Base-by-base conservation (phyloP, 768 basidiomycete genomes). In the Mycena floridula region DNA sequence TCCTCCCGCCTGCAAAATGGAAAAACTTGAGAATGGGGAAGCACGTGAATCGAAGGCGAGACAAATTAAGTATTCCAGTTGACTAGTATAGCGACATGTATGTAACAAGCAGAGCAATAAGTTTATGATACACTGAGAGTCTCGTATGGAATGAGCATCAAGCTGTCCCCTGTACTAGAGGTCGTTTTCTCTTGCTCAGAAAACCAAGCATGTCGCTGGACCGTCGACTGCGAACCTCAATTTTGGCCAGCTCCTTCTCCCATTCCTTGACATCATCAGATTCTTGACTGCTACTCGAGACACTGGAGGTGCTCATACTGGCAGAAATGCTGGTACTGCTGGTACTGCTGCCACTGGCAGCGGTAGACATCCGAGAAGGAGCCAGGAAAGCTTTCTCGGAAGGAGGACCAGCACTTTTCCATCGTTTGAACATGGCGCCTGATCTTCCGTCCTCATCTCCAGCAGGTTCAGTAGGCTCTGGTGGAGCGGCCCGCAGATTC, bases 191-290 rank as follows among this genome's bases (percentile, higher is more conserved):
- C 60, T 65, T 69, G 46, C 60, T 63, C 28, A 64, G 60, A 55
- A 73, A 75, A 16, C 73, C 71, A 36, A 72, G 59, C 58, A 73
- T 54, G 54, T 73, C 70, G 46, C 71, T 77, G 37, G 68, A 70
- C 54, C 65, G 61, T 37, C 74, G 75, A 62, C 78, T 84, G 60
- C 66, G 66, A 52, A 69, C 63, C 63, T 88, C 86, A 51, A 89
- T 86, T 49, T 76, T 72, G 48, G 72, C 78, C 37, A 88, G 70
- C 67, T 89, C 85, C 58, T 77, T 79, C 61, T 89, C 88, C 87
- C 88, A 90, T 51, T 81, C 87, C 44, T 70, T 66, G 57, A 79
- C 66, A 35, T 72, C 68, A 26, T 64, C 49, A 30, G 45, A 42
- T 18, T 48, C 42, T 30, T 39, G 38, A 28, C 57, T 54, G 45